Percentiles rank a stretch among this genome's conserved stretches.
Evolutionary conservation across 2,329 filamentous ascomycete genomes (phyloP).

Genomic region (Lomentospora prolificans): DNA sequence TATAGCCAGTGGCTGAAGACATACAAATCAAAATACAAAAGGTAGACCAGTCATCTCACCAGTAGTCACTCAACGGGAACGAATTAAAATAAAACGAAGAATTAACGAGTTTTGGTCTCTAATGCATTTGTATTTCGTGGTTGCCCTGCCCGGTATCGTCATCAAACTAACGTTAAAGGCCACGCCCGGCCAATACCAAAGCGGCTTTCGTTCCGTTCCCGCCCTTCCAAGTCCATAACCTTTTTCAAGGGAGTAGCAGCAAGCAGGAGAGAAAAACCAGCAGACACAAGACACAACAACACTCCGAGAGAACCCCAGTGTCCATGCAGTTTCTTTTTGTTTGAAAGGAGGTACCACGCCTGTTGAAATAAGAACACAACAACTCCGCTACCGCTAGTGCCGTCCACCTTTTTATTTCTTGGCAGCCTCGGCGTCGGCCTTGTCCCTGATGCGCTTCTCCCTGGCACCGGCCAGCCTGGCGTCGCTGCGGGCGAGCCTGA

Average conservation of each 20-base stretch:
- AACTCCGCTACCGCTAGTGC: conserved; percentile 2
- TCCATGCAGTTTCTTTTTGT: conserved; percentile 1
- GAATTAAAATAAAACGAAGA: not conserved
- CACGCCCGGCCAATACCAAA: not conserved
- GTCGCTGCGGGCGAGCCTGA: conserved; percentile 77
- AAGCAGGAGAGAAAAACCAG: conserved; percentile 4
- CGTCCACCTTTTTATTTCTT: conserved; percentile 61
- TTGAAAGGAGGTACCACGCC: conserved; percentile 5
- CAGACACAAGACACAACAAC: conserved; percentile 1
- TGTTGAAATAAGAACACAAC: conserved; percentile 4
- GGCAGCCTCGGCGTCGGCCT: conserved; percentile 70
- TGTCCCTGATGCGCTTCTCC: conserved; percentile 89
- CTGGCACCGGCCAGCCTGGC: conserved; percentile 71
- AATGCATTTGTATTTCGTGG: conserved; percentile 9
- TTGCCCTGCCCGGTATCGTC: conserved; percentile 4
- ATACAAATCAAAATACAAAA: not conserved
- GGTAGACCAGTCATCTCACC: too few relatives aligned
- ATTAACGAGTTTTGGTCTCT: conserved; percentile 1
- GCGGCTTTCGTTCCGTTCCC: not conserved
- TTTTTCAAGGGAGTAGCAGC: conserved; percentile 2
- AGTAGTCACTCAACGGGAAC: too few relatives aligned
- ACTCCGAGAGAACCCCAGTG: conserved; percentile 1
- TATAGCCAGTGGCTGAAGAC: not conserved
- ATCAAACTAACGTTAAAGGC: conserved; percentile 4
- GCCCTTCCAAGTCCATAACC: not conserved